Base-by-base conservation (phyloP, 2,329 filamentous ascomycete species). In the Microsporum ferrugineum region DNA sequence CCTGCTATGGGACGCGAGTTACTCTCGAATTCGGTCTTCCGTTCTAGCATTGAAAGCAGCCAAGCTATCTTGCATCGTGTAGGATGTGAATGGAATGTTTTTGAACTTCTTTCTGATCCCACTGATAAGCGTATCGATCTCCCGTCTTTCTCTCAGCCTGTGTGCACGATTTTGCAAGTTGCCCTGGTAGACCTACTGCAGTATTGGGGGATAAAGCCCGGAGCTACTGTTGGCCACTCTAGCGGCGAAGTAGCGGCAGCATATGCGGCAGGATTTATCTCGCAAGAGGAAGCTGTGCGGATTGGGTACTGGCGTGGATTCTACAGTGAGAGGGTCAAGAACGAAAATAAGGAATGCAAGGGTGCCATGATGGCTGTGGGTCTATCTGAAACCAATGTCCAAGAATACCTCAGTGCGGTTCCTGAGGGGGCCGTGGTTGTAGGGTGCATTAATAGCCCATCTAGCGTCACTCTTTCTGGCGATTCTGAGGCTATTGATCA, bases 401-500 rank as follows among this genome's bases (percentile, higher is more conserved):
- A 36, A 17, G 36, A n/a, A 27, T 14, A 14, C 12, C 8, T 34
- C 27, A 36, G 3, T 14, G 12, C 27, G 4, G 5, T 36, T 5
- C 17, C 14, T 29, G 10, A 34, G 29, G 63, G 63, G 10, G n/a
- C 41, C 23, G 4, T 29, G 14, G 17, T 57, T 17, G 34, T 58
- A 7, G 3, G 31, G 6, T 38, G 31, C 2, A 55, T 57, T 8
- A 36, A 39, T 36, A 59, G 1, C 66, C 47, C 47, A 5, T 8
- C 5, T 14, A 27, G n/a, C 14, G 47, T 51, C 5, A 51, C 47
- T 14, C 8, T 73, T 0, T 72, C 72, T 17, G 73, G 73, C 0
- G 69, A 74, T 67, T 60, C 72, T 2, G 41, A 60, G 10, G 70
- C 75, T 62, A 69, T 82, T 7, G 58, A 69, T 2, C 51, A 64